A percentile compares a stretch with the other conserved stretches of the same genome.
Conservation (phyloP, 768 basidiomycete species). For the Cystobasidium tubakii region DNA sequence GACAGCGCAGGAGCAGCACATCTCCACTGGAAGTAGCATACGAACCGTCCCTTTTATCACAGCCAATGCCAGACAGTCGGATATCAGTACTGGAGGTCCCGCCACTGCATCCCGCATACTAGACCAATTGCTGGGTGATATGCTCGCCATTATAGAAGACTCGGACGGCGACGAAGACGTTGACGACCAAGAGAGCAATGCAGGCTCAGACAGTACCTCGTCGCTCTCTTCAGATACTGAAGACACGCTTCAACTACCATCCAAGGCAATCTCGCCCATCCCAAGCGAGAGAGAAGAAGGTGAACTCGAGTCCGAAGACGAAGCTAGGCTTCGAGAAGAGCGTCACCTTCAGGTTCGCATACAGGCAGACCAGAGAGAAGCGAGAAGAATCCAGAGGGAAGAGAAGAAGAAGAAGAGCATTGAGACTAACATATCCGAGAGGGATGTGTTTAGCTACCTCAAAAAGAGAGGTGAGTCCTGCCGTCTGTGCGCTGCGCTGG, state of each 20-base stretch:
- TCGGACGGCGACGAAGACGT: neutral
- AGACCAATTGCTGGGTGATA: conserved; percentile 16
- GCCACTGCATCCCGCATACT: conserved; percentile 15
- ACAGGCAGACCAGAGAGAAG: neutral
- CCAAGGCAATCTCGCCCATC: neutral
- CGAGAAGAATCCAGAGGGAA: neutral
- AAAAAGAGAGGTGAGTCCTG: neutral
- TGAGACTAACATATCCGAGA: neutral
- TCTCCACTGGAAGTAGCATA: neutral
- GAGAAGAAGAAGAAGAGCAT: neutral
- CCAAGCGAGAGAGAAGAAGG: neutral
- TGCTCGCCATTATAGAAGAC: conserved; percentile 16
- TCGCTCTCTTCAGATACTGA: neutral
- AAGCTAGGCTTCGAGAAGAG: neutral
- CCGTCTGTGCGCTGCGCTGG: neutral
- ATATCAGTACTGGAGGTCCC: too few species aligned
- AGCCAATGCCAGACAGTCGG: too few species aligned
- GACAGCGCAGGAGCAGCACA: neutral
- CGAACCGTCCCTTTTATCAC: too few species aligned
- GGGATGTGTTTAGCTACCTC: neutral
- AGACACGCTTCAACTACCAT: neutral
- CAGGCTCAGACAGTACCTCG: neutral
- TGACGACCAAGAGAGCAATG: neutral
- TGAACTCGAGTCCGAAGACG: neutral
- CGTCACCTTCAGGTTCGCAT: neutral